These are phyloP conservation scores for Bisporella sp. DNA, from an alignment of 2,329 filamentous ascomycete species.

Conservation along the genomic window DNA sequence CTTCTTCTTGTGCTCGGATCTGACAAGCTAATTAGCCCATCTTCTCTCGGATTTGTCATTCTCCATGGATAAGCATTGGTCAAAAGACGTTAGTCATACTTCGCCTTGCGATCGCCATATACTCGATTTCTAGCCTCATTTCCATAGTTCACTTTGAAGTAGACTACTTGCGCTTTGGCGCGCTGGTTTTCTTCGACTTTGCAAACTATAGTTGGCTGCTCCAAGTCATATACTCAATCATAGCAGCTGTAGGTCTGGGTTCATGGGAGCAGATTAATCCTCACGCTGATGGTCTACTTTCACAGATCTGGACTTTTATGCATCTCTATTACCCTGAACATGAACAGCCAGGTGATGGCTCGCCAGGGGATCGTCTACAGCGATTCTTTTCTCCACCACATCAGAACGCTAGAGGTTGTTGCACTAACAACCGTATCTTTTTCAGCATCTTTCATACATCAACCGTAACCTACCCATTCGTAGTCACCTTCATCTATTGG, in stretches of 20 bases:
- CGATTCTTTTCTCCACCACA: constrained; percentile 20
- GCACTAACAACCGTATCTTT: constrained; percentile 17
- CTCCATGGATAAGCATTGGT: constrained; percentile 24
- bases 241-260: constrained; percentile 22
- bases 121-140: constrained; percentile 17
- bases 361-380: constrained; percentile 10
- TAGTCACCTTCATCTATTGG: constrained; percentile 26
- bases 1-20: not conserved
- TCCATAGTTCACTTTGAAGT: constrained; percentile 21
- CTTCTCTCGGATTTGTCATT: constrained; percentile 29
- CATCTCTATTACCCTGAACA: constrained; percentile 26
- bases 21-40: constrained; percentile 19
- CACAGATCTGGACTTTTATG: constrained; percentile 27
- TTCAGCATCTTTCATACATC: constrained; percentile 28
- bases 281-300: not conserved
- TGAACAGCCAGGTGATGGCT: constrained; percentile 11
- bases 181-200: constrained; percentile 22
- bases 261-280: too few species aligned
- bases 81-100: constrained; percentile 22
- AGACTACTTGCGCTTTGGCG: constrained; percentile 12
- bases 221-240: constrained; percentile 23
- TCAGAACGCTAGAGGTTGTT: constrained; percentile 6
- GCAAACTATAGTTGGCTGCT: constrained; percentile 23
- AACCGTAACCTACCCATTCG: constrained; percentile 22
- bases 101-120: constrained; percentile 18